phyloP scores from a whole-genome alignment of 2,329 filamentous ascomycete species.

The Torrubiellomyces zombiae region DNA sequence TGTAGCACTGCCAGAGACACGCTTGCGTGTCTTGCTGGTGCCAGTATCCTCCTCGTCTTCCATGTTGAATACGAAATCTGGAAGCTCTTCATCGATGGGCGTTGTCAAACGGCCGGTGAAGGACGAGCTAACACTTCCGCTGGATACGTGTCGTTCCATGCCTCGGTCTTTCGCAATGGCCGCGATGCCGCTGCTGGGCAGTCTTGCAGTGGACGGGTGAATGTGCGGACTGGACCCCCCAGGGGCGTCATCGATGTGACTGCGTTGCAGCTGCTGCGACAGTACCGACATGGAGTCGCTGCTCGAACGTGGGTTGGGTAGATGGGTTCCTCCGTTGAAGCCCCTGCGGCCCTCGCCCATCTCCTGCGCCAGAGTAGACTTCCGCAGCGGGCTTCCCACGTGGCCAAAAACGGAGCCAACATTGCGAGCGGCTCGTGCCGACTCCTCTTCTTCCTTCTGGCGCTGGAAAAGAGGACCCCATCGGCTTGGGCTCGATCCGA shows the following conservation, averaged over 20 bases:
- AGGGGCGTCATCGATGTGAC: constrained; percentile 31
- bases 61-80: constrained; percentile 49
- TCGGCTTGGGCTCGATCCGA: constrained; percentile 40
- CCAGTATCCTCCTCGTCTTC: constrained; percentile 42
- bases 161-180: constrained; percentile 24
- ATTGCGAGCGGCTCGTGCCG: constrained; percentile 17
- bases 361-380: constrained; percentile 41
- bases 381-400: constrained; percentile 47
- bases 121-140: constrained; percentile 37
- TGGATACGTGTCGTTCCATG: constrained; percentile 42
- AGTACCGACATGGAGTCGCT: constrained; percentile 40
- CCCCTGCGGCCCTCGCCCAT: constrained; percentile 21
- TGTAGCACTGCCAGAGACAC: constrained; percentile 26
- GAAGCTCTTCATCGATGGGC: constrained; percentile 48
- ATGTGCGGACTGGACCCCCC: constrained; percentile 29
- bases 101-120: constrained; percentile 42
- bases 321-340: constrained; percentile 21
- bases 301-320: constrained; percentile 21
- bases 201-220: constrained; percentile 29
- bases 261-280: constrained; percentile 46
- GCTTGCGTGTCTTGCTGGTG: constrained; percentile 28
- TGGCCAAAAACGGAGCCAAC: constrained; percentile 44
- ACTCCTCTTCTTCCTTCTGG: constrained; percentile 40
- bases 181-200: constrained; percentile 20
- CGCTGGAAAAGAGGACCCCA: constrained; percentile 46